Conservation (phyloP, 1,284 basidiomycete species). For the Heliocybe sulcata region DNA sequence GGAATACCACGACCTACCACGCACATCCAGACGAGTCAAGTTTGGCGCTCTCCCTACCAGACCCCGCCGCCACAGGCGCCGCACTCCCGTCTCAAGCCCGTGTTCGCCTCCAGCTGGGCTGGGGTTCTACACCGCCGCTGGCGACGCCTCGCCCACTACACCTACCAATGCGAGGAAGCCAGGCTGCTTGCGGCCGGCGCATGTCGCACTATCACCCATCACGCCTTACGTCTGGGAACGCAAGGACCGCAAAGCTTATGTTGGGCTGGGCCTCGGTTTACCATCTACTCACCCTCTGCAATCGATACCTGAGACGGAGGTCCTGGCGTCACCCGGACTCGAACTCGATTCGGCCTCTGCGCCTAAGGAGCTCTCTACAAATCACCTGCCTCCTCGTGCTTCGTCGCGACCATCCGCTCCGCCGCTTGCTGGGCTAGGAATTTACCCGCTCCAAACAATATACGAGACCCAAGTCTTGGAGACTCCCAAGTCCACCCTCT, state of each 20-base stretch:
- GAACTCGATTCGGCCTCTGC: background rate
- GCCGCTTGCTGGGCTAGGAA: too few relatives aligned
- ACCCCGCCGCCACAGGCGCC: background rate
- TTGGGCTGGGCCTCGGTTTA: background rate
- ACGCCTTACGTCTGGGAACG: background rate
- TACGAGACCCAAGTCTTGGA: background rate
- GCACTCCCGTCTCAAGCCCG: background rate
- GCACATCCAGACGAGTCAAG: background rate
- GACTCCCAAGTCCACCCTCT: background rate
- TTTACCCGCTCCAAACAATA: background rate
- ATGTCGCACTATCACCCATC: background rate
- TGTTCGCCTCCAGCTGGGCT: background rate
- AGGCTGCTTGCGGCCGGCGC: background rate
- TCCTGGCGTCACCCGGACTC: background rate
- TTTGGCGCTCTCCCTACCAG: background rate
- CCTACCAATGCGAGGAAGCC: background rate
- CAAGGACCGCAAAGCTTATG: background rate
- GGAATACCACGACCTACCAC: background rate
- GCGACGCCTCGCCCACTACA: too few relatives aligned
- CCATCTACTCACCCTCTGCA: background rate
- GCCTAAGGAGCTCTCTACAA: background rate
- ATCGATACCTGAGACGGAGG: background rate
- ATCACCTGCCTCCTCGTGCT: background rate
- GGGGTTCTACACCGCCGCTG: background rate
- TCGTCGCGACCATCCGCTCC: too few relatives aligned